A percentile compares a stretch with the other conserved stretches of the same genome.
Conservation (phyloP, 2,329 filamentous ascomycete species). For the Colletotrichum sp. region DNA sequence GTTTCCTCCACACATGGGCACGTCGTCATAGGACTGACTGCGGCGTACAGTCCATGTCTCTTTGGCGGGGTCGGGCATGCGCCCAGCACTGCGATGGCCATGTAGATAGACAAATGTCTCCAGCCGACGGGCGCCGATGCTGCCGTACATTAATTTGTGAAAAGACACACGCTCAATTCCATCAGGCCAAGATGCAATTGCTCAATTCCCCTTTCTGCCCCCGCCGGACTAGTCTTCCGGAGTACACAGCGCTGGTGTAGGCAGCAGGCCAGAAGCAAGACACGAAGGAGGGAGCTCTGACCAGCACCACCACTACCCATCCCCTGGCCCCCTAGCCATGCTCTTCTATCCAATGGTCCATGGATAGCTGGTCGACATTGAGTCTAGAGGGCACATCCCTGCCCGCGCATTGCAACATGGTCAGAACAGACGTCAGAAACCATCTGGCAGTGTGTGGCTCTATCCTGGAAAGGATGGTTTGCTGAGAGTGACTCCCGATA, state of each 20-base stretch:
- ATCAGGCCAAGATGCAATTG: background rate
- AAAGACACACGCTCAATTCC: background rate
- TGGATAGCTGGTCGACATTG: background rate
- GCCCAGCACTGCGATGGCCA: background rate
- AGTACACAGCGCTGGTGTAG: background rate
- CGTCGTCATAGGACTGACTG: slow-evolving; percentile 17
- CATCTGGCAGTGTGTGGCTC: background rate
- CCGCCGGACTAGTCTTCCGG: background rate
- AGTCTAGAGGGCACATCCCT: slow-evolving; percentile 8
- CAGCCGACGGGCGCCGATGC: background rate
- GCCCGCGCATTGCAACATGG: slow-evolving; percentile 2
- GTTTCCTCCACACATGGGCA: slow-evolving; percentile 17
- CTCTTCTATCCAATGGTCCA: background rate
- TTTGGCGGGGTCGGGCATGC: slow-evolving; percentile 18
- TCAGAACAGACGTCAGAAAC: slow-evolving; percentile 5
- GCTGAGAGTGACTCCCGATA: background rate
- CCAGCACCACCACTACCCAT: background rate
- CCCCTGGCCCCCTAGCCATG: background rate
- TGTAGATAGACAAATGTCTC: background rate
- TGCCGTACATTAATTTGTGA: background rate
- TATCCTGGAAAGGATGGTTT: background rate
- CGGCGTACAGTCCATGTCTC: background rate
- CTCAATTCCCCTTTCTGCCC: background rate
- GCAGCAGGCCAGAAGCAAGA: background rate
- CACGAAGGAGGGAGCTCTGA: slow-evolving; percentile 4